phyloP scores from a whole-genome alignment of 441 rosid genomes.

The Eruca vesicaria region DNA sequence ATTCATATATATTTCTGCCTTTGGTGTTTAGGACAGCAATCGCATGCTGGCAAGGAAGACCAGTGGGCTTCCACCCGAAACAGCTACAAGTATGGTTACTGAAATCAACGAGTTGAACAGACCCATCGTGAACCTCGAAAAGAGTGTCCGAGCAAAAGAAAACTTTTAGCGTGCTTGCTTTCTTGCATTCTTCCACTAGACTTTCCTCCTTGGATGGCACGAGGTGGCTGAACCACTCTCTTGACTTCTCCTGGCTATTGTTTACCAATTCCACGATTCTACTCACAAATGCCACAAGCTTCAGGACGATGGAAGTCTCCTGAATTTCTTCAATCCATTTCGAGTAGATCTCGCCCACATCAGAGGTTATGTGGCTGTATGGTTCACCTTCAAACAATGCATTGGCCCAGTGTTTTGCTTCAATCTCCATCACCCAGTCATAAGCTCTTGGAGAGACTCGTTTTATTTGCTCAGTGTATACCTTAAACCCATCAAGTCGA shows the following conservation, averaged over 20 bases:
- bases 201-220: slow-evolving; percentile 71
- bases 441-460: slow-evolving; percentile 63
- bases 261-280: slow-evolving; percentile 63
- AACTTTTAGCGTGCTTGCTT: slow-evolving; percentile 56
- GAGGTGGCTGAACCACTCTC: slow-evolving; percentile 59
- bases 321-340: slow-evolving; percentile 77
- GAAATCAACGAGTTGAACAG: slow-evolving; percentile 72
- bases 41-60: slow-evolving; percentile 85
- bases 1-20: slow-evolving; percentile 54
- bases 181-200: slow-evolving; percentile 54
- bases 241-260: slow-evolving; percentile 46
- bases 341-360: slow-evolving; percentile 58
- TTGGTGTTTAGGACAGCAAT: slow-evolving; percentile 73
- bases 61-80: slow-evolving; percentile 62
- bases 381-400: slow-evolving; percentile 74
- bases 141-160: slow-evolving; percentile 75
- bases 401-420: slow-evolving; percentile 68
- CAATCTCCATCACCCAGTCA: slow-evolving; percentile 79
- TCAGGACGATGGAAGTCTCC: slow-evolving; percentile 65
- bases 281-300: slow-evolving; percentile 51
- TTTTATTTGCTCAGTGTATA: slow-evolving; percentile 59
- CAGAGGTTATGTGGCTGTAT: slow-evolving; percentile 57
- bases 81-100: slow-evolving; percentile 69
- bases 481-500: slow-evolving; percentile 57
- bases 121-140: slow-evolving; percentile 82